Evolutionary conservation across 2,329 filamentous ascomycete genomes (phyloP).

Genomic region (Aspergillus proliferans): DNA sequence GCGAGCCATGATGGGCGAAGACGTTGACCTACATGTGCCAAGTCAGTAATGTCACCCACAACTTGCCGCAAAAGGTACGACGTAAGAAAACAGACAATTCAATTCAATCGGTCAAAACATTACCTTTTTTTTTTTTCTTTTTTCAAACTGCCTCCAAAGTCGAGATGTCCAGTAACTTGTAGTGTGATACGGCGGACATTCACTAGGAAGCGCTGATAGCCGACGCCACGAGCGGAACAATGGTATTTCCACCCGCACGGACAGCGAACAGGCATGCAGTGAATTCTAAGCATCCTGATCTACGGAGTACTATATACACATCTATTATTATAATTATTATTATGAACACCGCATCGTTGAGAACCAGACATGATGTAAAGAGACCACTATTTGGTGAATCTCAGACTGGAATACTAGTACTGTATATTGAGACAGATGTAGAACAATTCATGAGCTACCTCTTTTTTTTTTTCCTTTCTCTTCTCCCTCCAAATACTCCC

Average conservation of each 20-base stretch:
- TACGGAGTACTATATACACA: too few relatives aligned
- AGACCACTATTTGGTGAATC: too few relatives aligned
- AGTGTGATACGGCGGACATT: not conserved
- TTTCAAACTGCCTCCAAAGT: not conserved
- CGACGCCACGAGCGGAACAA: constrained; percentile 4
- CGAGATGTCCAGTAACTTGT: not conserved
- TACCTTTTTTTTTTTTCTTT: not conserved
- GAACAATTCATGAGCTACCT: not conserved
- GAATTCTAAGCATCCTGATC: not conserved
- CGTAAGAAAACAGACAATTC: not conserved
- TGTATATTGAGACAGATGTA: too few relatives aligned
- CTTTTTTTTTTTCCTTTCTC: not conserved
- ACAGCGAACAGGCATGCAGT: not conserved
- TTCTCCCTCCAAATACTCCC: too few relatives aligned
- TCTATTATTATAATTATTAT: too few relatives aligned
- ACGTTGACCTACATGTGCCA: constrained; percentile 13
- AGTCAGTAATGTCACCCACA: not conserved
- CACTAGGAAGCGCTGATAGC: not conserved
- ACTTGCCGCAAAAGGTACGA: not conserved
- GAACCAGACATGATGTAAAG: too few relatives aligned
- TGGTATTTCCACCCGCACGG: constrained; percentile 1
- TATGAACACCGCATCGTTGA: not conserved
- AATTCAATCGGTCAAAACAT: not conserved
- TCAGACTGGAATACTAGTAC: too few relatives aligned
- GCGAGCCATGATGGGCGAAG: constrained; percentile 28